Evolutionary conservation across 2,329 filamentous ascomycete species (phyloP).

Genomic region (Hypoxylon sp.): DNA sequence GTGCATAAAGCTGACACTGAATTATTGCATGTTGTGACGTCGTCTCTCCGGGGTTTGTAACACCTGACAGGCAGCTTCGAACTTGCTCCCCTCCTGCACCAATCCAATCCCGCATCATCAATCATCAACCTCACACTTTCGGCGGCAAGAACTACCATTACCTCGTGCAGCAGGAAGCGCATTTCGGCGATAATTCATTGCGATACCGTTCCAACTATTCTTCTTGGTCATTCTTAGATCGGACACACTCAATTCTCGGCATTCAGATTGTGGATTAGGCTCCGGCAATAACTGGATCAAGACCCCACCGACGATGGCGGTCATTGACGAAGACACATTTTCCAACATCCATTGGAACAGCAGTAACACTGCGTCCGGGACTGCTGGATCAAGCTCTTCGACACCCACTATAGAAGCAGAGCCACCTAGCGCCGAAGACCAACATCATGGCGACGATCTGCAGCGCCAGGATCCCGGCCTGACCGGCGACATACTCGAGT

Average conservation of each 20-base stretch:
- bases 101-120: conserved; percentile 35
- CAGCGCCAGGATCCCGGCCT: conserved; percentile 66
- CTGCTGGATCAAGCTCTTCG: conserved; percentile 44
- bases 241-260: conserved; percentile 2
- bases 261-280: conserved; percentile 20
- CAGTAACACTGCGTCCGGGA: conserved; percentile 63
- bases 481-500: conserved; percentile 82
- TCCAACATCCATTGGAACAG: conserved; percentile 84
- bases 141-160: conserved; percentile 8
- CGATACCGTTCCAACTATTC: background rate
- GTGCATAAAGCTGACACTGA: conserved; percentile 20
- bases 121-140: conserved; percentile 31
- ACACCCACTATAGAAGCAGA: conserved; percentile 48
- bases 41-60: background rate
- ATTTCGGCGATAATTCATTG: background rate
- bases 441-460: conserved; percentile 61
- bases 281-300: conserved; percentile 14
- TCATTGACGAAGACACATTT: conserved; percentile 76
- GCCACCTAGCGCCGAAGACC: conserved; percentile 47
- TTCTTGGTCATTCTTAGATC: conserved; percentile 1
- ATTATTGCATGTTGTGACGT: conserved; percentile 39
- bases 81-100: conserved; percentile 22
- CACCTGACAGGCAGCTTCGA: conserved; percentile 26
- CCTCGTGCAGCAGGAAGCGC: conserved; percentile 8
- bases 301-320: conserved; percentile 55